phyloP scores from a whole-genome alignment of 441 rosid genomes.

The Jatropha podagrica region DNA sequence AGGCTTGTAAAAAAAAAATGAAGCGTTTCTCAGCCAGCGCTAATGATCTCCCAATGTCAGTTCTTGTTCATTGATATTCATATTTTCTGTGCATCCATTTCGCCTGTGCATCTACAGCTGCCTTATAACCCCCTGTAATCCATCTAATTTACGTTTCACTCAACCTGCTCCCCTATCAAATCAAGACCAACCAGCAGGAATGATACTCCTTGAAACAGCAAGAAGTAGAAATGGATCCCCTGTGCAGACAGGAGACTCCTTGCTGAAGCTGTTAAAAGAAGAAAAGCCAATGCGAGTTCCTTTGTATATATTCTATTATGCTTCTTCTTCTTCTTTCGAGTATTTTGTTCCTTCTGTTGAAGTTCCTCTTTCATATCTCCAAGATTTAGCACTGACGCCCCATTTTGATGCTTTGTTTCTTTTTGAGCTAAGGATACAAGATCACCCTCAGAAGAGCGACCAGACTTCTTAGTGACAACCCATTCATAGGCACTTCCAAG shows the following conservation, averaged over 20 bases:
- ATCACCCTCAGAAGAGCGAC: conserved; percentile 92
- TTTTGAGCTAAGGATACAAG: conserved; percentile 57
- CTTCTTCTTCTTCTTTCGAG: conserved; percentile 49
- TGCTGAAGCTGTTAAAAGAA: conserved; percentile 76
- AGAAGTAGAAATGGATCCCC: conserved; percentile 95
- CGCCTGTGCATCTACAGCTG: conserved; percentile 11
- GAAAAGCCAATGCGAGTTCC: conserved; percentile 82
- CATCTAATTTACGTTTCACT: conserved; percentile 36
- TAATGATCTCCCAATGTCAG: background rate
- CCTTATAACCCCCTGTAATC: conserved; percentile 29
- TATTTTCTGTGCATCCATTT: conserved; percentile 12
- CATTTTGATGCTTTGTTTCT: conserved; percentile 53
- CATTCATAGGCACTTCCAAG: conserved; percentile 95
- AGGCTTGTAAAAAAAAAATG: conserved; percentile 22
- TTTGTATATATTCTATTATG: conserved; percentile 80
- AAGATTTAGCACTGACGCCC: conserved; percentile 54
- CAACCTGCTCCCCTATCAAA: conserved; percentile 88
- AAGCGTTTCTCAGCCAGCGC: conserved; percentile 11
- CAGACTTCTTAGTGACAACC: conserved; percentile 95
- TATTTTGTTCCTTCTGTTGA: conserved; percentile 42
- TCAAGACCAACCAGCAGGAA: conserved; percentile 91
- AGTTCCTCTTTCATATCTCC: conserved; percentile 54
- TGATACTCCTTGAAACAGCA: conserved; percentile 89
- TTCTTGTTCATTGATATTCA: background rate
- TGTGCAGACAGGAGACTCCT: conserved; percentile 88